phyloP scores from a whole-genome alignment of 1,139 yeast genomes.

The Eremothecium coryli region DNA sequence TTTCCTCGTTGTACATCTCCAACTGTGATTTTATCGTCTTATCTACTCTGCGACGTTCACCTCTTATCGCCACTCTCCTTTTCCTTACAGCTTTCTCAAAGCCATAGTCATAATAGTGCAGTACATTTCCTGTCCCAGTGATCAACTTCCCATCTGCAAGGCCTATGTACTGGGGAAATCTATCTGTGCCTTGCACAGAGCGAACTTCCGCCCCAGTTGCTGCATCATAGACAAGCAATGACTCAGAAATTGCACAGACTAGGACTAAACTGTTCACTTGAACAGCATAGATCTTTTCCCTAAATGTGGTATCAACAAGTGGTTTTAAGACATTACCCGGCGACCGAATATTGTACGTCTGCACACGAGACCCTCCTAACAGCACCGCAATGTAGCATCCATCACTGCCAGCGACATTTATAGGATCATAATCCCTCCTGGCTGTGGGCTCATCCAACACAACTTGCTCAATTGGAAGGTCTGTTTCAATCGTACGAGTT shows the following conservation, averaged over 20 bases:
- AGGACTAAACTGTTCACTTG: constrained; percentile 37
- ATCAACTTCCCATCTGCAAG: constrained; percentile 28
- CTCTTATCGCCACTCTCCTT: constrained; percentile 11
- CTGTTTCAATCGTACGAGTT: constrained; percentile 18
- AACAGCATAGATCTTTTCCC: constrained; percentile 27
- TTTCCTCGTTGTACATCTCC: constrained; percentile 29
- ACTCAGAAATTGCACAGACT: constrained; percentile 57
- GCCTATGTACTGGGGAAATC: constrained; percentile 25
- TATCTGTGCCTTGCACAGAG: constrained; percentile 25
- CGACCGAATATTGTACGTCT: constrained; percentile 37
- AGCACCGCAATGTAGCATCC: constrained; percentile 43
- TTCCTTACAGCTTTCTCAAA: constrained; percentile 13
- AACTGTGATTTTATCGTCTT: constrained; percentile 22
- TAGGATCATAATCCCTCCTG: constrained; percentile 21
- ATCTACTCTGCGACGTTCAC: constrained; percentile 24
- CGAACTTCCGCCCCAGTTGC: constrained; percentile 34
- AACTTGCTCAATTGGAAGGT: constrained; percentile 37
- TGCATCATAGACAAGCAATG: constrained; percentile 52
- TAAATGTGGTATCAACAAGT: constrained; percentile 20
- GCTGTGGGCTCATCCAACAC: constrained; percentile 28
- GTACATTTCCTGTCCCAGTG: constrained; percentile 24
- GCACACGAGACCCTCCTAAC: constrained; percentile 32
- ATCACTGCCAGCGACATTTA: constrained; percentile 44
- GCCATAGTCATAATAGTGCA: constrained; percentile 25
- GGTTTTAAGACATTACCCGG: constrained; percentile 17